Evolutionary conservation across 2,329 filamentous ascomycete species (phyloP).

Genomic region (Hysterium pulicare): DNA sequence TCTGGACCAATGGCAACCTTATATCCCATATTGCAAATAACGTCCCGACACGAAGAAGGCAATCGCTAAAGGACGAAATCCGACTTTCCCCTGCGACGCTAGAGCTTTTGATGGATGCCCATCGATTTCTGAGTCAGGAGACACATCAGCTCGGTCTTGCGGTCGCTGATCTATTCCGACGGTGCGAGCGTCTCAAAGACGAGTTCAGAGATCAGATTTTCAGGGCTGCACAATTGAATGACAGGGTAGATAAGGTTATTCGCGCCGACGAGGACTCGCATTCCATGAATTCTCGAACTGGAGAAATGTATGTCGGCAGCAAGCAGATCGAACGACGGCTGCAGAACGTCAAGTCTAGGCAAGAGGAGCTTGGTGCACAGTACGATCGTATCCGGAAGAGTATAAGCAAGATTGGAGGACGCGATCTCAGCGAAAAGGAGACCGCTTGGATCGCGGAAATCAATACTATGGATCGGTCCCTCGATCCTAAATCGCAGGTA

Average conservation of each 20-base stretch:
- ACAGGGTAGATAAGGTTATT: conserved; percentile 64
- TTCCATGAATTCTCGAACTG: conserved; percentile 43
- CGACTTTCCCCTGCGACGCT: conserved; percentile 68
- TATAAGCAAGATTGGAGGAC: conserved; percentile 46
- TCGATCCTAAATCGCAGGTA: conserved; percentile 25
- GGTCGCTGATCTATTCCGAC: conserved; percentile 69
- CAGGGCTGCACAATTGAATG: conserved; percentile 63
- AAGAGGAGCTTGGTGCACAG: conserved; percentile 55
- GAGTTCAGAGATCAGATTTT: conserved; percentile 67
- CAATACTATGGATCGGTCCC: conserved; percentile 38
- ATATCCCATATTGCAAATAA: conserved; percentile 55
- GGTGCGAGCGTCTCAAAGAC: conserved; percentile 64
- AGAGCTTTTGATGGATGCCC: conserved; percentile 67
- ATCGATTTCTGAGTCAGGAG: conserved; percentile 67
- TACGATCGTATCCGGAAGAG: conserved; percentile 58
- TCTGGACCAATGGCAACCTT: conserved; percentile 57
- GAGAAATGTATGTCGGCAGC: conserved; percentile 49
- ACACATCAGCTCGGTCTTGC: conserved; percentile 66
- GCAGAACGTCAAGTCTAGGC: conserved; percentile 52
- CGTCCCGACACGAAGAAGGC: conserved; percentile 59
- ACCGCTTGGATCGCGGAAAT: conserved; percentile 59
- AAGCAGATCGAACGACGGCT: conserved; percentile 60
- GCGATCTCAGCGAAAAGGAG: conserved; percentile 62
- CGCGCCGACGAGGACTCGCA: conserved; percentile 53
- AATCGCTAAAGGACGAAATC: conserved; percentile 64